These are phyloP conservation scores for Xylaria sp. DNA, from an alignment of 2,329 filamentous ascomycete species.

Conservation along the genomic window DNA sequence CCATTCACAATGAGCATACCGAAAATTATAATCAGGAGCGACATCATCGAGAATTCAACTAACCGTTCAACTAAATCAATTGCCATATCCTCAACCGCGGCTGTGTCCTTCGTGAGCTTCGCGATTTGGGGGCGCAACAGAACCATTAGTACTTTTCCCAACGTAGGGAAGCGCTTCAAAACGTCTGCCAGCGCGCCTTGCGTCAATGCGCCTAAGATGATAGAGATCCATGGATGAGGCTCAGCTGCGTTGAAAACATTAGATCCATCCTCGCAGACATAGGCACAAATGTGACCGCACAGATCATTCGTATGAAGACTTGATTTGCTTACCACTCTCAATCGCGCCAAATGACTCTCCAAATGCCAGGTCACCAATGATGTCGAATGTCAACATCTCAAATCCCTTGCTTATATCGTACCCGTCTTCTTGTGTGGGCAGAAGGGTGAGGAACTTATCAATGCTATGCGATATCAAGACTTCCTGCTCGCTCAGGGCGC, in stretches of 20 bases:
- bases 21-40: not conserved
- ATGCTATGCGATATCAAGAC: conserved; percentile 17
- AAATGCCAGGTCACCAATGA: conserved; percentile 4
- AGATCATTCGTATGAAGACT: not conserved
- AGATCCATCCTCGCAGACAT: not conserved
- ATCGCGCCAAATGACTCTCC: conserved; percentile 26
- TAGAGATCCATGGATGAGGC: conserved; percentile 42
- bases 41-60: not conserved
- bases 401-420: conserved; percentile 22
- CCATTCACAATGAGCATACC: not conserved
- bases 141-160: conserved; percentile 30
- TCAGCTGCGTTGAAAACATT: conserved; percentile 24
- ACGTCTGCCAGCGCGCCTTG: conserved; percentile 39
- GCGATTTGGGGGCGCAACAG: conserved; percentile 33
- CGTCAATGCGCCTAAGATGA: conserved; percentile 34
- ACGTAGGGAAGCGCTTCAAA: conserved; percentile 40
- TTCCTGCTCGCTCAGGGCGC: conserved; percentile 27
- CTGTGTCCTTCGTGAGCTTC: conserved; percentile 32
- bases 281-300: not conserved
- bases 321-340: conserved; percentile 18
- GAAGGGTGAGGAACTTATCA: conserved; percentile 18
- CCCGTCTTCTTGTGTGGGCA: not conserved
- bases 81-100: conserved; percentile 36
- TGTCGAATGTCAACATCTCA: conserved; percentile 19
- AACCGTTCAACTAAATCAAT: conserved; percentile 34